Base-by-base conservation (phyloP, 2,329 filamentous ascomycete genomes). In the Neurospora sp. region DNA sequence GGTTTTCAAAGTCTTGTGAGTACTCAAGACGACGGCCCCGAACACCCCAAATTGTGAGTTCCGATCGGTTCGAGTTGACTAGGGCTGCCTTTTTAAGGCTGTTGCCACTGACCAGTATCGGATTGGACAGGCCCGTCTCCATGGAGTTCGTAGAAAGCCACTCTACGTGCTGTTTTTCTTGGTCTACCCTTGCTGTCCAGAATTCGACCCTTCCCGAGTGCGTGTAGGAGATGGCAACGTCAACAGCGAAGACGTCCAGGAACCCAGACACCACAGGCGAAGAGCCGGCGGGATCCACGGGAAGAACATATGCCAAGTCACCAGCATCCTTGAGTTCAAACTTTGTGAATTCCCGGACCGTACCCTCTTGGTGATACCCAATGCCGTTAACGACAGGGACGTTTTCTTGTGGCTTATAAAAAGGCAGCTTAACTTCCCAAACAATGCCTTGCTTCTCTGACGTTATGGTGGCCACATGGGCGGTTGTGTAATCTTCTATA, bases 11-110 rank as follows among this genome's bases (percentile, higher is more conserved):
- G 38, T 88, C 85, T 75, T 95, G 88, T 72, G 92, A 87, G 76
- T 92, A 93, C 78, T 97, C 94, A 6, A 97, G 84, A 72, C 93
- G 90, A 1, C 90, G 90, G 69, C 91, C 92, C 72, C 90, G 88
- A 11, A 93, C 91, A 76, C 97, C 94, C 95, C 94, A 97, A 67
- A 97, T 97, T 0, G 92, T 96, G 67, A 97, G 81, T 52, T 89
- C 88, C 0, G 90, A 93, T 72, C 90, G 88, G 15, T 86, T 84
- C 3, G 87, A 84, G 77, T 96, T 91, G 40, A 96, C 92, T 23
- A 97, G 81, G 4, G 93, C 93, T 33, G 92, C 91, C 78, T 96
- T 97, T 73, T 94, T 91, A 76, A 94, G 90, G 9, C 91, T 94
- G 74, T 92, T 96, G 15, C 92, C 93, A 76, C 93, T 96, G 11